Base-by-base conservation (phyloP, 495 filamentous ascomycete genomes). In the Xylaria bambusicola region DNA sequence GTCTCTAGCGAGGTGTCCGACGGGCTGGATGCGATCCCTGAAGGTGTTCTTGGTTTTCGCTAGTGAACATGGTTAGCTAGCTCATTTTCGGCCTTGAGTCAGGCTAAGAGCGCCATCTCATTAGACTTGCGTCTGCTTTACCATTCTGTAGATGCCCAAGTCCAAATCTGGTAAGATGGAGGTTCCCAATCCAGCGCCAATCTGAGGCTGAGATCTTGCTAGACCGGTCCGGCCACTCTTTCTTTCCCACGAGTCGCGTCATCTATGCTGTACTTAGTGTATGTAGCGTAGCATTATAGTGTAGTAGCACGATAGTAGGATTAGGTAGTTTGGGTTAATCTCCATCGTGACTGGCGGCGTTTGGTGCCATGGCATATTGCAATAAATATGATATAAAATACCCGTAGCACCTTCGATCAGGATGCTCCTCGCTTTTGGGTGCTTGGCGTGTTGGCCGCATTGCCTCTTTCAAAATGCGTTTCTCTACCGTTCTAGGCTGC, bases 381-480 rank as follows among this genome's bases (percentile, higher is more conserved):
- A 33, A 54, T 54, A 54, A 54, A 44, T 54, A n/a, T n/a, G n/a
- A n/a, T n/a, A n/a, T n/a, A n/a, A n/a, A n/a, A n/a, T n/a, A 44
- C 26, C 52, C 6, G 18, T 42, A 21, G 24, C 15, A 24, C 51
- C 52, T 38, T 31, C 38, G 8, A 17, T 33, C n/a, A 42, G 20
- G 5, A 27, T 35, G 42, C 3, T 15, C n/a, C 35, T 8, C 27
- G 27, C 6, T 35, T 12, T 47, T 26, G 24, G 35, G 18, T 56
- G 27, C 20, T 38, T 17, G 35, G 52, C 53, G 18, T 21, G 49
- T 44, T 29, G 17, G 48, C 44, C 21, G 40, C 46, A 42, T 35
- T 24, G 15, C 20, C 24, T 18, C 17, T 51, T 12, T 42, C 33
- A 58, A 29, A 35, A 66, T 69, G 66, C 64, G 52, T 56, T 58